Base-by-base conservation (phyloP, 2,329 filamentous ascomycete species). In the Colletotrichum tabaci region DNA sequence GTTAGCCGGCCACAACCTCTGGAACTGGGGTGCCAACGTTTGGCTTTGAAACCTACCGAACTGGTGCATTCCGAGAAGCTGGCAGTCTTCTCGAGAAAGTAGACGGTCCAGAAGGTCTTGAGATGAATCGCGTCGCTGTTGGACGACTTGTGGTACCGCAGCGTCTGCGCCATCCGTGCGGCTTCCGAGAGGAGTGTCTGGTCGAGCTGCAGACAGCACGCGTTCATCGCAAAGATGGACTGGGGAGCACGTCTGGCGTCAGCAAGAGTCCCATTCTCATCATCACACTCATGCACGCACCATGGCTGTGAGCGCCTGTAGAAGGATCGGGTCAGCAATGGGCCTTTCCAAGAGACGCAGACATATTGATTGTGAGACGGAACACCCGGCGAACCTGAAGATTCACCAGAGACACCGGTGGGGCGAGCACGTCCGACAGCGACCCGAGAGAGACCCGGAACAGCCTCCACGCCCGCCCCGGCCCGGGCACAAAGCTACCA, bases 21-120 rank as follows among this genome's bases (percentile, higher is more conserved):
- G 3, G n/a, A 49, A 21, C 0, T 2, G n/a, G 10, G 8, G 4
- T 9, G 18, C n/a, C 46, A 23, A 3, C 8, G 46, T 13, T 1
- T 26, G 47, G 5, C 23, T 4, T 26, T 4, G 23, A 4, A 38
- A 75, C 78, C 68, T 61, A 82, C 79, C 18, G 81, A 82, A 63
- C 74, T 76, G 21, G 72, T 75, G 5, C 77, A 74, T 8, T 67
- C 73, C 42, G 76, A 75, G 56, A 83, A 82, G 44, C 74, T 78
- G 1, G 73, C 62, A 13, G 75, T 76, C 61, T 84, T 84, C 58
- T 84, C 83, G 18, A 84, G 56, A 18, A 74, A 74, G 64, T 83
- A 84, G 23, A 83, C 76, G 1, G 82, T 80, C 82, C 82, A 84
- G 64, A 84, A 84, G 0, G 77, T 78, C 55, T 77, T 66, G 4